Evolutionary conservation across 2,329 filamentous ascomycete genomes (phyloP).

Genomic region (Phaeophleospora eucalypticola): DNA sequence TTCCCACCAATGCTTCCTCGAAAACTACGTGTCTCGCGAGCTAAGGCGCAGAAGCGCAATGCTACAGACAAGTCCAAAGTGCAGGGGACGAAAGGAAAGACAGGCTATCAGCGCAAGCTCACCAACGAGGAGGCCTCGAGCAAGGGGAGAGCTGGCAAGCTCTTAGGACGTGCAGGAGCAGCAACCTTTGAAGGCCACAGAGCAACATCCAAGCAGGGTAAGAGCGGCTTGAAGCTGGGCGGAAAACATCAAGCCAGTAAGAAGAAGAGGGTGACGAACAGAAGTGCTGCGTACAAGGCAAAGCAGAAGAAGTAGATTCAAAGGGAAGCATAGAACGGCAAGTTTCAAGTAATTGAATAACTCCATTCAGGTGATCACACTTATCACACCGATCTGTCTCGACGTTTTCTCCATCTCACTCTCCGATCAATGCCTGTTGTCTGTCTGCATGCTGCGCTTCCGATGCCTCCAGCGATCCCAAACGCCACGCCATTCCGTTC

Average conservation of each 20-base stretch:
- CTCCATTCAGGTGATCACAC: too few species aligned
- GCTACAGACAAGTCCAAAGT: too few species aligned
- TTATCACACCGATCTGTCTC: too few species aligned
- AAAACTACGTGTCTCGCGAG: constrained; percentile 77
- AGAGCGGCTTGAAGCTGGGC: constrained; percentile 57
- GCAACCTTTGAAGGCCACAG: constrained; percentile 76
- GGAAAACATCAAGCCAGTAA: constrained; percentile 51
- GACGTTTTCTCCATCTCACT: too few species aligned
- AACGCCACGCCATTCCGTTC: too few species aligned
- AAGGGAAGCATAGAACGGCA: too few species aligned
- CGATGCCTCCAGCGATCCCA: too few species aligned
- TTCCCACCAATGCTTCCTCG: constrained; percentile 93
- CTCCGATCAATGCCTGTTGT: too few species aligned
- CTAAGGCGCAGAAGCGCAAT: constrained; percentile 63
- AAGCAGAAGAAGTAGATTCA: too few species aligned
- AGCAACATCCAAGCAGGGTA: constrained; percentile 63
- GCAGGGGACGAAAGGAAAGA: too few species aligned
- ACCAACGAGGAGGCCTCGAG: constrained; percentile 66
- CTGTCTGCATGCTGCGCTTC: too few species aligned
- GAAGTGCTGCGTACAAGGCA: constrained; percentile 47
- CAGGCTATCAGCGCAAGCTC: constrained; percentile 62
- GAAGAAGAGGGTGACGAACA: constrained; percentile 41
- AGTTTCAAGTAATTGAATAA: too few species aligned
- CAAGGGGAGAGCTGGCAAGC: constrained; percentile 68
- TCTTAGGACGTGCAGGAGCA: constrained; percentile 67